Evolutionary conservation across 768 basidiomycete species (phyloP), one percentile per base, ranked within the genome.

Genomic region (Russula virescens): DNA sequence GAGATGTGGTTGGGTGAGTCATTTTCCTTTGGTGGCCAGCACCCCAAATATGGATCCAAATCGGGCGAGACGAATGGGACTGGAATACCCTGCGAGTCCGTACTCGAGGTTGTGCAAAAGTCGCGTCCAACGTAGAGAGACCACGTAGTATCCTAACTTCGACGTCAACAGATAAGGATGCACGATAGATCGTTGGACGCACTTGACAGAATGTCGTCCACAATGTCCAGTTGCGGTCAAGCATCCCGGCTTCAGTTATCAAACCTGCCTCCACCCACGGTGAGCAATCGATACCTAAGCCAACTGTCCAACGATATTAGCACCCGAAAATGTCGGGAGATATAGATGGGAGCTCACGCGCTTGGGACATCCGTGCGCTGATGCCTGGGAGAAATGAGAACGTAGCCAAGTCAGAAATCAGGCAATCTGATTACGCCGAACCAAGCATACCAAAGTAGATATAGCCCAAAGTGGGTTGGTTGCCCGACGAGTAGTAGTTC

Each of bases 51-150:
- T 56, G 79, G 71, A 68, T 85, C 83, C 55, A 80, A 78, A n/a
- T 79, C 77, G 0, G 72, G 64, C 38, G 81, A 79, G 13, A 82
- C 78, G 61, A 77, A 78, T 2, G 83, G 82, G 58, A 81, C 73
- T 0, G 79, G 75, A 54, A 82, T 75, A 18, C 70, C 71, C 46
- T 75, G 73, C 26, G 70, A 63, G 31, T 75, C 74, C 25, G 73
- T 70, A 2, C 77, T 78, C 8, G 73, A 69, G 1, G 79, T 69
- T 25, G 83, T 75, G 58, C 77, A 79, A 69, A 80, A 82, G 56
- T 85, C 83, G 21, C 85, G 78, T 9, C 85, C 85, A n/a, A 85
- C 83, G 55, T 85, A 85, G 0, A 86, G 74, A 1, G 82, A 83
- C 85, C 85, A 86, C 55, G 82, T 84, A 6, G 83, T 80, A 58